Base-by-base conservation (phyloP, 495 filamentous ascomycete species). In the Achaetomiella virescens region DNA sequence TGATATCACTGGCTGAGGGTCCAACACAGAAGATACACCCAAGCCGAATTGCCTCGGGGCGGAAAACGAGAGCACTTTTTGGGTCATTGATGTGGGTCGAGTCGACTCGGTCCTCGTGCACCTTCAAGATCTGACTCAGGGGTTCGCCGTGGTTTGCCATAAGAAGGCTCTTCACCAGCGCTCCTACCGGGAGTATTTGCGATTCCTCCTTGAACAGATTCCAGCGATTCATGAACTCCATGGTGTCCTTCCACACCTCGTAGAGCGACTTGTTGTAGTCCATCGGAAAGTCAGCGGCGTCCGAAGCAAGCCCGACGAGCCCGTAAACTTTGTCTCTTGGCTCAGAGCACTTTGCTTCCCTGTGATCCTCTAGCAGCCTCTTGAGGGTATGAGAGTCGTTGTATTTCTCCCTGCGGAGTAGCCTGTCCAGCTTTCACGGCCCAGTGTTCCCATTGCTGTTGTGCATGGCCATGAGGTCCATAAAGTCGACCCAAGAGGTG, bases 241-340 rank as follows among this genome's bases (percentile, higher is more conserved):
- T 44, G 9, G 56, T 58, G 27, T 53, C 49, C n/a, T 43, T 43
- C 56, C 56, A 58, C 24, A 58, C 56, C 3, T 53, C 56, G 15
- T 53, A 58, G 3, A 48, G 42, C 0, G 56, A 53, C 35, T 53
- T 58, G 17, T 41, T 35, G 56, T 53, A 53, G 49, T 58, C 56
- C 33, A 58, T 51, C 22, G 49, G 56, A 24, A 53, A 58, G 6
- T 35, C 56, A 1, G 38, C 45, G 20, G 31, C 52, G 17, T 58
- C 56, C 11, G 17, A 22, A 5, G 56, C 56, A 9, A 58, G 49
- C 9, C 56, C 56, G 17, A 49, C 56, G 6, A 58, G 50, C n/a
- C 56, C 56, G 20, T 58, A 58, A 24, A 58, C 25, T 21, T 53
- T 58, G 42, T 58, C 56, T 21, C 35, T 33, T n/a, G 49, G 49